These are phyloP conservation scores for Conticribra guillardii DNA, from an alignment of 108 stramenopile genomes.

Conservation along the genomic window DNA sequence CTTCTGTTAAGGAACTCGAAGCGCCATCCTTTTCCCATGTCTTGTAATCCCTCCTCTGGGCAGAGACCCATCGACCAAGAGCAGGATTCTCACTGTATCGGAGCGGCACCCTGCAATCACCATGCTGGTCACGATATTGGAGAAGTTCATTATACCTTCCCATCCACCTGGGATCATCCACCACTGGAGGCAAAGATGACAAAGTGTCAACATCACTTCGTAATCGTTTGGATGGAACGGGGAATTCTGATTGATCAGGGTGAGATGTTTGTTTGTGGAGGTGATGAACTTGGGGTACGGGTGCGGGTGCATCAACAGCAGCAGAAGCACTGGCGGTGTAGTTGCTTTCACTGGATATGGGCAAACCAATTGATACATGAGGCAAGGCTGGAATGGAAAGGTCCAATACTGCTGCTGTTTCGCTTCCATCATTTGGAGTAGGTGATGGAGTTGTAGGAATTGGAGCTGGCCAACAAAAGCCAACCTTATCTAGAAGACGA, in stretches of 20 bases:
- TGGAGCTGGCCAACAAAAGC: too few relatives aligned
- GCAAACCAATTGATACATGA: too few relatives aligned
- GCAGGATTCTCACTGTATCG: background rate
- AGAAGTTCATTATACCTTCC: conserved; percentile 18
- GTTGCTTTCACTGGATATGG: background rate
- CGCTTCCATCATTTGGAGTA: too few relatives aligned
- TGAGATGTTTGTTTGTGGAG: too few relatives aligned
- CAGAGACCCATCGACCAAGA: background rate
- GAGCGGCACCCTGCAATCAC: conserved; percentile 2
- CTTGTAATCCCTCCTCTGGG: background rate
- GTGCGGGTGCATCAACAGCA: background rate
- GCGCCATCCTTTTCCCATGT: background rate
- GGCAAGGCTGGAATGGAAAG: too few relatives aligned
- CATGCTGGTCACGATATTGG: conserved; percentile 39
- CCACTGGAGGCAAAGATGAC: background rate
- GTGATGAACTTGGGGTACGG: background rate
- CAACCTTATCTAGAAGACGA: too few relatives aligned
- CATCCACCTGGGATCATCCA: conserved; percentile 13
- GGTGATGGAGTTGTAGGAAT: too few relatives aligned
- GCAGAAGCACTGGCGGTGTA: background rate
- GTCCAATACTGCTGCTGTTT: too few relatives aligned
- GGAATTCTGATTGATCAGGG: background rate
- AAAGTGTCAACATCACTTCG: background rate
- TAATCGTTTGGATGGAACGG: background rate
- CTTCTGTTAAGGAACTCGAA: background rate